Percentiles rank a stretch among this genome's conserved stretches.
These are phyloP conservation scores for Alternaria sp. DNA, from an alignment of 2,329 filamentous ascomycete genomes.

Conservation along the genomic window DNA sequence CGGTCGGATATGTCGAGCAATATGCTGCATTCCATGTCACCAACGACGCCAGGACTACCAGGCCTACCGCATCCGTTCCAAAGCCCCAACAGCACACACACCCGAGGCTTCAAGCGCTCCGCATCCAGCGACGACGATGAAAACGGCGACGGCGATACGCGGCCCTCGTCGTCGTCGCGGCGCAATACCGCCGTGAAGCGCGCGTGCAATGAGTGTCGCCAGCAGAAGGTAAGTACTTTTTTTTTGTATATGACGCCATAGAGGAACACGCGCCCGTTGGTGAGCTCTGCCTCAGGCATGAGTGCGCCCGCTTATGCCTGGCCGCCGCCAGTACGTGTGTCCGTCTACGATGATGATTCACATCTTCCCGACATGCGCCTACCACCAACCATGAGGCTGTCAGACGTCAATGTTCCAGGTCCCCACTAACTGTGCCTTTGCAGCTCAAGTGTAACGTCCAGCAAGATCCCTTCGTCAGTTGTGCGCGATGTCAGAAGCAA, in stretches of 20 bases:
- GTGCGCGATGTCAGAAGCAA: constrained; percentile 79
- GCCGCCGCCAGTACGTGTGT: not conserved
- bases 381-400: not conserved
- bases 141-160: constrained; percentile 39
- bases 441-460: constrained; percentile 85
- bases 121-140: constrained; percentile 51
- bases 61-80: constrained; percentile 37
- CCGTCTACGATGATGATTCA: not conserved
- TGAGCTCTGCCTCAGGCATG: not conserved
- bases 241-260: not conserved
- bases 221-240: constrained; percentile 75
- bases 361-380: not conserved
- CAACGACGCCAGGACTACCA: constrained; percentile 41
- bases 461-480: constrained; percentile 80
- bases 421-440: constrained; percentile 30
- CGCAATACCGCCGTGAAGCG: constrained; percentile 64
- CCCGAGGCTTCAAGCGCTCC: constrained; percentile 48
- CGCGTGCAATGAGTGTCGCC: constrained; percentile 84
- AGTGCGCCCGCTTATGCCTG: not conserved
- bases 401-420: constrained; percentile 7
- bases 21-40: constrained; percentile 37
- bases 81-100: constrained; percentile 41
- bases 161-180: constrained; percentile 35
- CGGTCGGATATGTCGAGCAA: constrained; percentile 23
- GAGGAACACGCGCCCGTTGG: not conserved